Evolutionary conservation across 495 filamentous ascomycete genomes (phyloP), one percentile per base, ranked within the genome.

Genomic region (Hypoxylon subgilvum): DNA sequence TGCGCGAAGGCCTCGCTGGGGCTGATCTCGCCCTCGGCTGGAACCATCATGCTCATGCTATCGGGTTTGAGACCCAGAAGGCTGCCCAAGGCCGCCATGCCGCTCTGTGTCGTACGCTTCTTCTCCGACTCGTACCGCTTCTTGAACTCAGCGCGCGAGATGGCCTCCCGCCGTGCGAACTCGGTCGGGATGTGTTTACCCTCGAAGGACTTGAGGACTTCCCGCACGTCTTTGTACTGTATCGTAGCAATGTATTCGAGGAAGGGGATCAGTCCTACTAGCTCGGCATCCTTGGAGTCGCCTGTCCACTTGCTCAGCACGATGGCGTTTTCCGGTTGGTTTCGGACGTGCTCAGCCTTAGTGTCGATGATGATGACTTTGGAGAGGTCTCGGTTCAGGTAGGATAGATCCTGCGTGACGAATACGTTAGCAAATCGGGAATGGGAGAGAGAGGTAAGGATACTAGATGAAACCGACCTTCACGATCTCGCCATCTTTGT

Each of bases 201-300:
- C 35, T 92, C 84, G 68, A 96, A 97, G 4, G 89, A 92, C 67
- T 90, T 88, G 69, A 98, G 76, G 14, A 94, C 86, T 30, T 86
- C 81, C 17, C 94, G 87, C 14, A 92, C 88, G 63, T 98, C 95
- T 19, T 82, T 77, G 57, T 88, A 87, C 46, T 88, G 86, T 90
- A 97, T 96, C n/a, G 90, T 89, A 44, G 90, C 89, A 54, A 97
- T 83, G 72, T 95, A 96, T 76, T 98, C 94, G 22, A 98, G 84
- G 84, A 98, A 95, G 6, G 95, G 93, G 35, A 98, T 93, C 32
- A 96, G 75, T 4, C 86, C 81, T 27, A 98, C 89, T 9, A 98
- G 85, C 19, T 88, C 89, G 62, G 84, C 87, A 72, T 97, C 92
- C 53, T 86, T 83, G 27, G 85, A 74, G 45, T 92, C 81, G 35